These are phyloP conservation scores for Fulvia fulva DNA, from an alignment of 2,329 filamentous ascomycete species.

Conservation along the genomic window DNA sequence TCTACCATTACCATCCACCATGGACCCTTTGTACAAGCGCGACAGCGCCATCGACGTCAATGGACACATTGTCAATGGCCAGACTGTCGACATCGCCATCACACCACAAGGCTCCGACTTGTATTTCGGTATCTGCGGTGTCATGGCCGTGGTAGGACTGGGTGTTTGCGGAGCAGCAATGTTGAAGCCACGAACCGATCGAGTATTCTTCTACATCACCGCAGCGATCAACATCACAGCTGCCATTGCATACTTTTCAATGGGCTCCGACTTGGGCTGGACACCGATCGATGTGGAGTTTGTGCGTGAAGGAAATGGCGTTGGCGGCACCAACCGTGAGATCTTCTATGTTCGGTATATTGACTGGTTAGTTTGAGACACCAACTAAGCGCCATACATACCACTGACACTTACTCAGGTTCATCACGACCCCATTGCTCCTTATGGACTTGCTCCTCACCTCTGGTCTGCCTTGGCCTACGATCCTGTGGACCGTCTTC, in stretches of 20 bases:
- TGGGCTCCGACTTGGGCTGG: slow-evolving; percentile 60
- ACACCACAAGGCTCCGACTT: slow-evolving; percentile 59
- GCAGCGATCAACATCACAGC: slow-evolving; percentile 54
- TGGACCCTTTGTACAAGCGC: slow-evolving; percentile 13
- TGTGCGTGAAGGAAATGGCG: slow-evolving; percentile 39
- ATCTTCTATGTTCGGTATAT: slow-evolving; percentile 62
- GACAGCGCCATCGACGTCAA: slow-evolving; percentile 11
- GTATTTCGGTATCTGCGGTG: slow-evolving; percentile 58
- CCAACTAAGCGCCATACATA: neutral
- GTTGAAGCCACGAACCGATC: slow-evolving; percentile 43
- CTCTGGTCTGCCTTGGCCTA: slow-evolving; percentile 58
- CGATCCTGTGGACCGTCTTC: slow-evolving; percentile 57
- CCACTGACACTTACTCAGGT: slow-evolving; percentile 17
- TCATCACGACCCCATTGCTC: slow-evolving; percentile 58
- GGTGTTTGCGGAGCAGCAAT: slow-evolving; percentile 39
- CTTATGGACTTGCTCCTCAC: slow-evolving; percentile 58
- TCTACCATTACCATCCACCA: slow-evolving; percentile 1
- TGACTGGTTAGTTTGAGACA: slow-evolving; percentile 46
- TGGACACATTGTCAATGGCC: slow-evolving; percentile 45
- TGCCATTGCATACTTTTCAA: slow-evolving; percentile 58
- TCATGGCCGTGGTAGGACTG: slow-evolving; percentile 56
- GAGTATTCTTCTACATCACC: slow-evolving; percentile 59
- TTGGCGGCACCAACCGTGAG: slow-evolving; percentile 51
- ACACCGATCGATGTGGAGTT: slow-evolving; percentile 58
- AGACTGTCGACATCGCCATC: slow-evolving; percentile 54